These are phyloP conservation scores for Arthrobotrys entomopaga DNA, from an alignment of 2,329 filamentous ascomycete genomes.

Conservation along the genomic window DNA sequence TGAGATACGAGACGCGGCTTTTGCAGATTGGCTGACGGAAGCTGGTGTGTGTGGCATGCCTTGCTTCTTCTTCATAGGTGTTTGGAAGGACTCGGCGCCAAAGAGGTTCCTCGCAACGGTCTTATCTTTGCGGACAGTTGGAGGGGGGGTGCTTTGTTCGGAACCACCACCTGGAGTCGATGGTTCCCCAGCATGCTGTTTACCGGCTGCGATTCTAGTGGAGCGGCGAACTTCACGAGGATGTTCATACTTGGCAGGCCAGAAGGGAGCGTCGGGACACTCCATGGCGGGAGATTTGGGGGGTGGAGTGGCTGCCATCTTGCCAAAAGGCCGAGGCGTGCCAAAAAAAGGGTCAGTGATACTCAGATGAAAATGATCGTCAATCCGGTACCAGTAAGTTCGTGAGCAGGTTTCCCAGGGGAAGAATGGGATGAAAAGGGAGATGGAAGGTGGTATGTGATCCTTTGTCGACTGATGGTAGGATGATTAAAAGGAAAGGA, in stretches of 20 bases:
- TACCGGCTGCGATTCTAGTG: slow-evolving; percentile 39
- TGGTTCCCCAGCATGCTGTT: slow-evolving; percentile 35
- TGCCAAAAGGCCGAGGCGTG: slow-evolving; percentile 34
- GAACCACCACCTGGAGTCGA: slow-evolving; percentile 38
- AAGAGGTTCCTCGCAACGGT: slow-evolving; percentile 23
- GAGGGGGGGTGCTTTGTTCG: slow-evolving; percentile 42
- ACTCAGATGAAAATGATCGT: neutral
- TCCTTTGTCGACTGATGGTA: neutral
- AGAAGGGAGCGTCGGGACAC: slow-evolving; percentile 41
- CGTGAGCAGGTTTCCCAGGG: neutral
- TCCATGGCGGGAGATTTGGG: slow-evolving; percentile 25
- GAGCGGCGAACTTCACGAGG: slow-evolving; percentile 49
- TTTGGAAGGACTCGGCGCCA: slow-evolving; percentile 19
- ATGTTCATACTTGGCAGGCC: slow-evolving; percentile 48
- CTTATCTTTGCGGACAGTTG: slow-evolving; percentile 43
- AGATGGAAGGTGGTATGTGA: neutral
- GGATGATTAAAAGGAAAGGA: slow-evolving; percentile 9
- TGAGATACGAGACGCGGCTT: slow-evolving; percentile 45
- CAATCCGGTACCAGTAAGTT: slow-evolving; percentile 5
- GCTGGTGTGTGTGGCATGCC: slow-evolving; percentile 30
- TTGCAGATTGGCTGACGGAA: slow-evolving; percentile 42
- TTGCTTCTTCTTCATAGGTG: slow-evolving; percentile 47
- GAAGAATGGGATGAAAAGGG: neutral
- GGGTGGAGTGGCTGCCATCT: slow-evolving; percentile 45
- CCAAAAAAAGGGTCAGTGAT: neutral